Evolutionary conservation across 129 eudicot genomes (phyloP).

Genomic region (Rutidosis leptorrhynchoides): DNA sequence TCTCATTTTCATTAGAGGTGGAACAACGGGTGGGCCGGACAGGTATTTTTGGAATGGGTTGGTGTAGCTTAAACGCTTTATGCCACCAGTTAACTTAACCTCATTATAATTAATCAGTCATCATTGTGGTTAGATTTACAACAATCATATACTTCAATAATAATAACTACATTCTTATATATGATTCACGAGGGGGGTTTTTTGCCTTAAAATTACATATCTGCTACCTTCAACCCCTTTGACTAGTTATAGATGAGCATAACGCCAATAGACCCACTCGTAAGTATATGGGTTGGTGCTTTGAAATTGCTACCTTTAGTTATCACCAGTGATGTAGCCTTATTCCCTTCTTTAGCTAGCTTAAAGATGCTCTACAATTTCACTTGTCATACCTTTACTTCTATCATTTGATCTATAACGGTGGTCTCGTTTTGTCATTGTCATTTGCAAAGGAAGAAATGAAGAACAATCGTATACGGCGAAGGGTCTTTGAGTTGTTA

Average conservation of each 20-base stretch:
- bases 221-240: not conserved
- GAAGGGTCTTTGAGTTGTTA: constrained; percentile 78
- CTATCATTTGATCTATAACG: not conserved
- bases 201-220: not conserved
- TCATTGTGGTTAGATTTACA: not conserved
- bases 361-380: constrained; percentile 3
- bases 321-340: not conserved
- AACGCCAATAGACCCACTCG: not conserved
- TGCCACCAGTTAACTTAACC: not conserved
- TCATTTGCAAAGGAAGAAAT: constrained; percentile 71
- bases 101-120: not conserved
- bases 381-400: not conserved
- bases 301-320: not conserved
- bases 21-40: not conserved
- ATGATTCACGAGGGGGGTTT: not conserved
- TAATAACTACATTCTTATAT: too few species aligned
- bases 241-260: not conserved
- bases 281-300: not conserved
- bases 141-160: not conserved
- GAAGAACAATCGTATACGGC: constrained; percentile 68
- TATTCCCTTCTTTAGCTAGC: not conserved
- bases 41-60: not conserved
- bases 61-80: not conserved
- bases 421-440: constrained; percentile 20
- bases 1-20: constrained; percentile 4